A percentile compares a stretch with the other conserved stretches of the same genome.
Conservation (phyloP, 179 eudicot genomes). For the Dionaea muscipula region DNA sequence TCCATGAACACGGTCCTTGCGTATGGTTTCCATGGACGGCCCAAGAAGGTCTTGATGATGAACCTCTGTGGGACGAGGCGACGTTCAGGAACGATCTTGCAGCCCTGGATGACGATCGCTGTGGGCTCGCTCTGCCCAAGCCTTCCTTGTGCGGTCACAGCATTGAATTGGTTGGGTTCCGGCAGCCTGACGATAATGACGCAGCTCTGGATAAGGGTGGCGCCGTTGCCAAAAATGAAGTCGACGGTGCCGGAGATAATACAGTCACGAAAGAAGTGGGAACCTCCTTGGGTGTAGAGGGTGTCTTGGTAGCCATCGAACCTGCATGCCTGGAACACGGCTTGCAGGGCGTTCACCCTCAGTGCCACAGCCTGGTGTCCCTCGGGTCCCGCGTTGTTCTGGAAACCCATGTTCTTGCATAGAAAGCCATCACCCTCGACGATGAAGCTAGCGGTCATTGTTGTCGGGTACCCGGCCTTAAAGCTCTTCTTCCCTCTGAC, state of each 20-base stretch:
- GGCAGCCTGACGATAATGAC: conserved; percentile 19
- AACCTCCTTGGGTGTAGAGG: conserved; percentile 29
- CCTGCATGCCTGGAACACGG: conserved; percentile 29
- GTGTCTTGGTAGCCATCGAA: conserved; percentile 38
- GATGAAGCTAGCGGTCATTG: conserved; percentile 43
- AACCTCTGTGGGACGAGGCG: conserved; percentile 6
- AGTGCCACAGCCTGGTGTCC: conserved; percentile 39
- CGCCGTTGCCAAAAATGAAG: conserved; percentile 36
- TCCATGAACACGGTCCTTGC: conserved; percentile 31
- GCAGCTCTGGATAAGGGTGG: conserved; percentile 21
- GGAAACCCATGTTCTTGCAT: conserved; percentile 28
- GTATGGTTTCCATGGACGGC: conserved; percentile 31
- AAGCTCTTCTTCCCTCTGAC: conserved; percentile 40
- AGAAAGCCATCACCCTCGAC: conserved; percentile 21
- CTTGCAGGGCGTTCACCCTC: conserved; percentile 20
- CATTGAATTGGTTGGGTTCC: conserved; percentile 16
- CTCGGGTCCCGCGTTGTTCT: conserved; percentile 29
- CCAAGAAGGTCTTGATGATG: conserved; percentile 20
- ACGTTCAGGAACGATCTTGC: conserved; percentile 15
- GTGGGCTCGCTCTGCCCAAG: conserved; percentile 20
- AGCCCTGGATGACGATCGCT: conserved; percentile 28
- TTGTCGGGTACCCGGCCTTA: conserved; percentile 20
- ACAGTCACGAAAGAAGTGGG: conserved; percentile 35
- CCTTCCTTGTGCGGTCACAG: conserved; percentile 35
- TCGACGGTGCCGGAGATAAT: conserved; percentile 29